These are phyloP conservation scores for Skeletonema marinoi DNA, from an alignment of 108 stramenopile genomes.

Conservation along the genomic window DNA sequence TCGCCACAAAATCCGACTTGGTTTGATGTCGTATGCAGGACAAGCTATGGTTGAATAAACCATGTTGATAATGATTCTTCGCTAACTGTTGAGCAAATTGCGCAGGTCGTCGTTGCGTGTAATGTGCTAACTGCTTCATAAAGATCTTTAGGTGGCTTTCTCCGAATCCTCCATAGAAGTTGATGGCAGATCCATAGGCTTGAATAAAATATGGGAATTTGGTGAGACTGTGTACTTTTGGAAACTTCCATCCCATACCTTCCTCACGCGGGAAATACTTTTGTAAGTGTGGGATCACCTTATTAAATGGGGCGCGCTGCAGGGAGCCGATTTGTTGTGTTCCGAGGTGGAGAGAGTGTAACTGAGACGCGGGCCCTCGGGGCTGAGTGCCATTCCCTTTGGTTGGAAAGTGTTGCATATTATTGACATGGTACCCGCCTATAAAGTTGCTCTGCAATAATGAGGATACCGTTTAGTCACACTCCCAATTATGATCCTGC, in stretches of 20 bases:
- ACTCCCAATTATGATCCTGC: too few relatives aligned
- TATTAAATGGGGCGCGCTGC: too few relatives aligned
- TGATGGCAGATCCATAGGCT: background rate
- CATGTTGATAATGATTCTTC: background rate
- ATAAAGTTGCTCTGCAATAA: too few relatives aligned
- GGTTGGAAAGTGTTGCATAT: too few relatives aligned
- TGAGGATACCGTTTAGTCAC: too few relatives aligned
- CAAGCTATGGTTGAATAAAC: background rate
- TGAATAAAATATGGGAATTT: background rate
- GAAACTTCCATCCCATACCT: background rate
- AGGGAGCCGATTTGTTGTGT: too few relatives aligned
- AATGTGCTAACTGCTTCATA: background rate
- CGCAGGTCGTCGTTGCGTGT: background rate
- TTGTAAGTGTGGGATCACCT: background rate
- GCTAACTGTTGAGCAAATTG: background rate
- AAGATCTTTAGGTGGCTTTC: background rate
- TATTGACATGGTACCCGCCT: too few relatives aligned
- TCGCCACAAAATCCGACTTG: too few relatives aligned
- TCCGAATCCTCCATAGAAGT: background rate
- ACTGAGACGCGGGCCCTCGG: too few relatives aligned
- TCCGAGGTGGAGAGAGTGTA: too few relatives aligned
- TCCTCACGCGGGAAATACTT: background rate
- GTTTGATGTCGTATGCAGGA: too few relatives aligned
- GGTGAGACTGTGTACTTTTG: background rate
- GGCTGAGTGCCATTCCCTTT: too few relatives aligned